Evolutionary conservation across 257 asterid species (phyloP), one percentile per base, ranked within the genome.

Genomic region (Echium plantagineum): DNA sequence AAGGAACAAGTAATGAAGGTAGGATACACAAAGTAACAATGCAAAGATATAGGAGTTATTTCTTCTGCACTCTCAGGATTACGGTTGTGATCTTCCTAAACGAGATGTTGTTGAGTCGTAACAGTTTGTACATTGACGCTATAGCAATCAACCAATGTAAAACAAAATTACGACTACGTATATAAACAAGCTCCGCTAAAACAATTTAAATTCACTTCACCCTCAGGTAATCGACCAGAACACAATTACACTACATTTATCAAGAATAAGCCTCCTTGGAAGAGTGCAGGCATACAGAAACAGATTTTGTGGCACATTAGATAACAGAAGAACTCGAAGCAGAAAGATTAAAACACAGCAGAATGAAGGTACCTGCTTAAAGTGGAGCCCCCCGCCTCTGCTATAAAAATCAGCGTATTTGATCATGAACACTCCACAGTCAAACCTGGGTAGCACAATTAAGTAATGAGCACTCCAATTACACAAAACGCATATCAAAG

Each of bases 381-480:
- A 90, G 71, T 91, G 69, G 61, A 90, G 85, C 46, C 94, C 94
- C n/a, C 78, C 64, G 62, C 78, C 84, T 74, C 98, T 83, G 81
- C 98, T 85, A 62, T 81, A 85, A 79, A 87, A 90, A 77, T 90
- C 96, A 0, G 85, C 89, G 75, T 90, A 90, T 70, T 90, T 90
- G 74, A 90, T 69, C 95, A 90, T 87, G 83, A 90, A 90, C 77
- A 90, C 69, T 17, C 98, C 98, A 61, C 98, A 90, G 63, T 87
- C 98, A 42, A 61, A 90, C 81, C 98, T 90, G 93, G 63, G 61
- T 15, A 74, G 21, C 38, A 65, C 21, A 70, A 2, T 58, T 35
- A 18, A 17, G 31, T 26, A 22, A 47, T 62, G 15, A 61, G 31
- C 30, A 49, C 22, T 31, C 30, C n/a, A 30, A 21, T 5, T 38